These are phyloP conservation scores for Annona squamosa DNA, from an alignment of 164 flowering plant genomes.

Conservation along the genomic window DNA sequence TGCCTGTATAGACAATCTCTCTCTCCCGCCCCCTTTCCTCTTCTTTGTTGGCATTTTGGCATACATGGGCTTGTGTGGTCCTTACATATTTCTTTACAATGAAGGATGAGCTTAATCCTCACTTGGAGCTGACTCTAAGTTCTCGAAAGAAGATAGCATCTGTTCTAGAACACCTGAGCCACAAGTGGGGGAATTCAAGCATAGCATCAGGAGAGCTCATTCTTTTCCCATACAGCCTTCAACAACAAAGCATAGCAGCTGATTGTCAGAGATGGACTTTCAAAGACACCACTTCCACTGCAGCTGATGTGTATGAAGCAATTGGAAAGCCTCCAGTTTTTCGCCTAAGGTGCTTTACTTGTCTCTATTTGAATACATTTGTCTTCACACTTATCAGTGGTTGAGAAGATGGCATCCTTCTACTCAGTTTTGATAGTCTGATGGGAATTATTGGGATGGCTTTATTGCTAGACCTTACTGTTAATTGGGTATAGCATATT, in stretches of 20 bases:
- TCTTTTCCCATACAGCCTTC: slow-evolving; percentile 69
- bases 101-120: slow-evolving; percentile 91
- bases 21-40: too few relatives aligned
- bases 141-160: slow-evolving; percentile 88
- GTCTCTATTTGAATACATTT: not conserved
- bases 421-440: not conserved
- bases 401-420: not conserved
- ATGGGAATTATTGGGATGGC: not conserved
- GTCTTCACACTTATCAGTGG: not conserved
- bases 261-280: slow-evolving; percentile 61
- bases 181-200: slow-evolving; percentile 88
- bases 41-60: not conserved
- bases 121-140: slow-evolving; percentile 88
- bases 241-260: slow-evolving; percentile 40
- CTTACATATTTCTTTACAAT: slow-evolving; percentile 1
- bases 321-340: slow-evolving; percentile 77
- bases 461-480: not conserved
- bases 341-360: slow-evolving; percentile 66
- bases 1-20: too few relatives aligned
- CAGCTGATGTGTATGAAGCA: slow-evolving; percentile 65
- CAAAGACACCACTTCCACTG: slow-evolving; percentile 58
- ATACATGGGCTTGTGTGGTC: not conserved
- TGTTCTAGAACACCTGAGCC: slow-evolving; percentile 82
- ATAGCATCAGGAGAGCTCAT: slow-evolving; percentile 61
- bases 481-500: not conserved